Percentiles rank a stretch among this genome's conserved stretches.
phyloP scores from a whole-genome alignment of 1,284 basidiomycete species.

The Cutaneotrichosporon cutaneum region DNA sequence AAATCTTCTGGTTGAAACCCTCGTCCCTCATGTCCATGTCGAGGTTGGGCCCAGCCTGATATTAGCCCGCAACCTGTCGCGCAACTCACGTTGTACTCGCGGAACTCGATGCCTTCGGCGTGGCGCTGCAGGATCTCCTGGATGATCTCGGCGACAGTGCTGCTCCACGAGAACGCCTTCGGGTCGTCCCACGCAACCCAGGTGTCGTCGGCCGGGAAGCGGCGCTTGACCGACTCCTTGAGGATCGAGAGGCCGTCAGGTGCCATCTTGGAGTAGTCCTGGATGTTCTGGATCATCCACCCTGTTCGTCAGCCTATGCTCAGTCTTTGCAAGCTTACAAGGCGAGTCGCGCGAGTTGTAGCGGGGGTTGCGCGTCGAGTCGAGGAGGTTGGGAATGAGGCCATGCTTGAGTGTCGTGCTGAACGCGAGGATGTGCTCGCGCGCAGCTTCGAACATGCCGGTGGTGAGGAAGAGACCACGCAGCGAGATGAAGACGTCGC shows the following conservation, averaged over 20 bases:
- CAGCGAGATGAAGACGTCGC: conserved; percentile 91
- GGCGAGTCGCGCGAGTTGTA: conserved; percentile 55
- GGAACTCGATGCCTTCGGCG: conserved; percentile 86
- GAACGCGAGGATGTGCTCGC: conserved; percentile 83
- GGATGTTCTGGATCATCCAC: conserved; percentile 99
- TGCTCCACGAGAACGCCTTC: conserved; percentile 74
- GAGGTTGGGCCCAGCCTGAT: conserved; percentile 78
- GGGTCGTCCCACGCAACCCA: conserved; percentile 92
- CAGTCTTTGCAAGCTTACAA: too few species aligned
- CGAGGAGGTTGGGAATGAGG: conserved; percentile 87
- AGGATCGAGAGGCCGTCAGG: conserved; percentile 82
- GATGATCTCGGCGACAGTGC: conserved; percentile 84
- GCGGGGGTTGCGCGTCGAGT: conserved; percentile 78
- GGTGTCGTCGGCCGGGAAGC: conserved; percentile 89
- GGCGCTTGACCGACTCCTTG: conserved; percentile 75
- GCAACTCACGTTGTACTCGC: conserved; percentile 72
- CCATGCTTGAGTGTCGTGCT: conserved; percentile 77
- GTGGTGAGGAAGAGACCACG: conserved; percentile 89
- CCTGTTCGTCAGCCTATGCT: not conserved
- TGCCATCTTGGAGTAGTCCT: conserved; percentile 83
- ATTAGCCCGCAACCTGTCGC: conserved; percentile 11
- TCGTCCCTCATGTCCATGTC: conserved; percentile 90
- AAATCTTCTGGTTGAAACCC: conserved; percentile 91
- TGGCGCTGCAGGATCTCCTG: conserved; percentile 96
- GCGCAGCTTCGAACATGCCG: conserved; percentile 80